A percentile compares a stretch with the other conserved stretches of the same genome.
phyloP scores from a whole-genome alignment of 2,329 filamentous ascomycete genomes.

The Diaporthe amygdali region DNA sequence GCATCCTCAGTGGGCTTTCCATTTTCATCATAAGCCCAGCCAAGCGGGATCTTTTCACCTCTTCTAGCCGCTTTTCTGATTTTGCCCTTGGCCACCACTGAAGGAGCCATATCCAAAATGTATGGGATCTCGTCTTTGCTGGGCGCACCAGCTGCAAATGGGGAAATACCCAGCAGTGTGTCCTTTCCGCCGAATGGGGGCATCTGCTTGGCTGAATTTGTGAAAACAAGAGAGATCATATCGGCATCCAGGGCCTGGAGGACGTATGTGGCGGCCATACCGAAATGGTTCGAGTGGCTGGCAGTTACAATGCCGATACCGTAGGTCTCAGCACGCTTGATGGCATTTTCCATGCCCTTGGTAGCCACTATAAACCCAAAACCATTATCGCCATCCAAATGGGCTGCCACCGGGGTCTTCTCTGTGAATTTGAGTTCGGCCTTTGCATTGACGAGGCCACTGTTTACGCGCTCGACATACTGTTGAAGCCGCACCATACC shows the following conservation, averaged over 20 bases:
- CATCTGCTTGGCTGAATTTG: slow-evolving; percentile 38
- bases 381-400: slow-evolving; percentile 34
- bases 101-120: slow-evolving; percentile 33
- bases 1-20: slow-evolving; percentile 31
- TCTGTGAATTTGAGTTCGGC: slow-evolving; percentile 26
- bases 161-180: slow-evolving; percentile 37
- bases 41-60: slow-evolving; percentile 32
- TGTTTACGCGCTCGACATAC: slow-evolving; percentile 32
- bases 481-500: slow-evolving; percentile 31
- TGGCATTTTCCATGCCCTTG: slow-evolving; percentile 30
- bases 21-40: slow-evolving; percentile 31
- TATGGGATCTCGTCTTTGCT: slow-evolving; percentile 53
- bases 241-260: slow-evolving; percentile 29
- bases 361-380: slow-evolving; percentile 36
- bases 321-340: slow-evolving; percentile 29
- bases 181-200: slow-evolving; percentile 39
- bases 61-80: slow-evolving; percentile 31
- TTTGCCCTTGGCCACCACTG: slow-evolving; percentile 32
- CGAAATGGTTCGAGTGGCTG: slow-evolving; percentile 33
- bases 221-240: slow-evolving; percentile 36
- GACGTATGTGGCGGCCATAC: slow-evolving; percentile 34
- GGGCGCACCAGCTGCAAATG: slow-evolving; percentile 59
- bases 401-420: slow-evolving; percentile 34
- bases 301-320: slow-evolving; percentile 33
- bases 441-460: slow-evolving; percentile 29